phyloP scores from a whole-genome alignment of 306 rosid species.

The Cucurbita moschata region DNA sequence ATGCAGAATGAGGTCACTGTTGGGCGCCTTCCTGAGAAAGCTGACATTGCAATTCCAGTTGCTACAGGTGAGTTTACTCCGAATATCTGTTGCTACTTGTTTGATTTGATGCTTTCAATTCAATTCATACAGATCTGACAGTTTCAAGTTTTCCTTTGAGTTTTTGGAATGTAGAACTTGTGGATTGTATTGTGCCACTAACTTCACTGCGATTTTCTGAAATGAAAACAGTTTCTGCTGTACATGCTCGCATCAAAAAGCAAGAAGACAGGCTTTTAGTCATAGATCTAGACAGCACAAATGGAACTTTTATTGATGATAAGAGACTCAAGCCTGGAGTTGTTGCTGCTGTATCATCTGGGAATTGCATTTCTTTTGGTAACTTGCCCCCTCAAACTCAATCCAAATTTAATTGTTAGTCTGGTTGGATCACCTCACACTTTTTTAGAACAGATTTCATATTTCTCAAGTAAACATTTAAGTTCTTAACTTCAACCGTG shows the following conservation, averaged over 20 bases:
- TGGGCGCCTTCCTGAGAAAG: slow-evolving; percentile 83
- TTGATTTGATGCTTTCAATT: neutral
- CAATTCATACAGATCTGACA: neutral
- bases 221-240: slow-evolving; percentile 40
- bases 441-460: too few species aligned
- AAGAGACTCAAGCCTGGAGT: slow-evolving; percentile 62
- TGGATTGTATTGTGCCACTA: neutral
- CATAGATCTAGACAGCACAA: slow-evolving; percentile 85
- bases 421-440: too few species aligned
- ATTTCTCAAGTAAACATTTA: too few species aligned
- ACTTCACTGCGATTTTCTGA: neutral
- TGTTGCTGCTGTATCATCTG: slow-evolving; percentile 34
- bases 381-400: slow-evolving; percentile 3
- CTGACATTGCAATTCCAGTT: slow-evolving; percentile 72
- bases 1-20: slow-evolving; percentile 55
- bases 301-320: slow-evolving; percentile 76
- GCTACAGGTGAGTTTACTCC: slow-evolving; percentile 54
- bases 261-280: slow-evolving; percentile 51
- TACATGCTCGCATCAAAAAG: slow-evolving; percentile 63
- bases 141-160: neutral
- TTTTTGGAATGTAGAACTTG: neutral
- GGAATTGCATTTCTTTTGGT: slow-evolving; percentile 68
- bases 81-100: neutral
- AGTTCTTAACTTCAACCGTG: too few species aligned
- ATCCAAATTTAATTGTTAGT: neutral